Evolutionary conservation across 1,284 basidiomycete genomes (phyloP).

Genomic region (Trametes versicolor): DNA sequence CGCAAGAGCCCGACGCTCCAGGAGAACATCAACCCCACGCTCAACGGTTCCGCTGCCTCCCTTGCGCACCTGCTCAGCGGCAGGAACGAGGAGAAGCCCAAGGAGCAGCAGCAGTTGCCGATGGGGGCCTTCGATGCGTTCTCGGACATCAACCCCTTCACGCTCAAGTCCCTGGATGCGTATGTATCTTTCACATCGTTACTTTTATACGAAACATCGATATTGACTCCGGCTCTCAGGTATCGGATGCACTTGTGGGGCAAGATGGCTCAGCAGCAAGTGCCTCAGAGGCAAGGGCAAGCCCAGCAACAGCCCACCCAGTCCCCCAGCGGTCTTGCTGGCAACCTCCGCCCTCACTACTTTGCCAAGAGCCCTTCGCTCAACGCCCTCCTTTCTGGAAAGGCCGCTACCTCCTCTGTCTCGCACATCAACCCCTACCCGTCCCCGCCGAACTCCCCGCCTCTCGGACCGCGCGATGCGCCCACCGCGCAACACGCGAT

Average conservation of each 20-base stretch:
- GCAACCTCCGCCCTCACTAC: constrained; percentile 64
- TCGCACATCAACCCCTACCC: constrained; percentile 42
- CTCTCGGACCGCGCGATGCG: constrained; percentile 35
- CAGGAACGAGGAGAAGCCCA: constrained; percentile 35
- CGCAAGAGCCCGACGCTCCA: constrained; percentile 52
- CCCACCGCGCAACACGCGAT: constrained; percentile 55
- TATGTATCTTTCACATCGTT: constrained; percentile 47
- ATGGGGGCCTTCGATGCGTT: constrained; percentile 67
- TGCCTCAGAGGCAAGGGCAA: constrained; percentile 36
- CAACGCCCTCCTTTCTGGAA: constrained; percentile 61
- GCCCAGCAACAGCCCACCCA: constrained; percentile 37
- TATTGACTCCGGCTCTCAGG: constrained; percentile 41
- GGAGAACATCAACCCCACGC: constrained; percentile 85
- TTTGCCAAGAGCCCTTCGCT: constrained; percentile 51
- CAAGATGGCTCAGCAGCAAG: constrained; percentile 68
- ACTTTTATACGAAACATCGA: constrained; percentile 9
- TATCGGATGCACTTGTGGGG: constrained; percentile 90
- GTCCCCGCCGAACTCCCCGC: constrained; percentile 45
- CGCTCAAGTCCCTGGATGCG: constrained; percentile 83
- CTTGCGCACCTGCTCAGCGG: constrained; percentile 25
- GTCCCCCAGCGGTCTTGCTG: constrained; percentile 57
- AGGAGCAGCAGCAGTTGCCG: constrained; percentile 38
- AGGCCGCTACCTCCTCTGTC: constrained; percentile 39
- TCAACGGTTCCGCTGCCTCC: constrained; percentile 54
- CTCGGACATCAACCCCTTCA: constrained; percentile 81